phyloP scores from a whole-genome alignment of 2,329 filamentous ascomycete genomes.

The Setomelanomma holmii region DNA sequence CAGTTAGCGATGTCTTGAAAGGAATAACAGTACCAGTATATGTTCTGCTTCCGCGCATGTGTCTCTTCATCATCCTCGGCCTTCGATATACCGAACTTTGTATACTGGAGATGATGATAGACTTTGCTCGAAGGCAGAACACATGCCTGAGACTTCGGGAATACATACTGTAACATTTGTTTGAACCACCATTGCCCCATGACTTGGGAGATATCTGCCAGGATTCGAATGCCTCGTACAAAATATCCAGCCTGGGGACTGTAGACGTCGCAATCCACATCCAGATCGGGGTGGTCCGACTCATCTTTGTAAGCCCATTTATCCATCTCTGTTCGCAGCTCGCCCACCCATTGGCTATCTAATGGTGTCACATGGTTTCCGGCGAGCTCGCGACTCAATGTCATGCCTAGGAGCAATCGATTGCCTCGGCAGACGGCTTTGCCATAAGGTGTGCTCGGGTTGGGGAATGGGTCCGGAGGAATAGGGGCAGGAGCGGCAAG shows the following conservation, averaged over 20 bases:
- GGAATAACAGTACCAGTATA: too few species aligned
- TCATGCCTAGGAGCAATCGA: constrained; percentile 10
- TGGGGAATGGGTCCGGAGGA: neutral
- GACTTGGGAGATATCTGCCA: constrained; percentile 12
- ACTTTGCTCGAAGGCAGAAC: too few species aligned
- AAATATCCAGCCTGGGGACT: too few species aligned
- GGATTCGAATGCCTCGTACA: constrained; percentile 3
- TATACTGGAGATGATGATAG: too few species aligned
- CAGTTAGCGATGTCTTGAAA: too few species aligned
- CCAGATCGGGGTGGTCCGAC: constrained; percentile 1
- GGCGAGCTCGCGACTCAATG: neutral
- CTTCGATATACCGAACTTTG: too few species aligned
- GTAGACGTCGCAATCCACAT: constrained; percentile 9
- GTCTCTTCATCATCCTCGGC: too few species aligned
- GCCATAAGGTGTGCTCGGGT: neutral
- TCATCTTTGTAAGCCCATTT: constrained; percentile 20
- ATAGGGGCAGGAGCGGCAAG: too few species aligned
- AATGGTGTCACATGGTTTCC: constrained; percentile 12
- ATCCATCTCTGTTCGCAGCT: constrained; percentile 7
- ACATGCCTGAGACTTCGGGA: too few species aligned
- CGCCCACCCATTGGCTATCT: constrained; percentile 12
- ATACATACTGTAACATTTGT: constrained; percentile 13
- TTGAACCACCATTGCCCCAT: constrained; percentile 12
- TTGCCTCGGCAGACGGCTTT: constrained; percentile 13
- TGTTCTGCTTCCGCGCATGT: too few species aligned